Evolutionary conservation across 192 early-diverging fungal species (phyloP), one percentile per base, ranked within the genome.

Genomic region (Entrophospora sp.): DNA sequence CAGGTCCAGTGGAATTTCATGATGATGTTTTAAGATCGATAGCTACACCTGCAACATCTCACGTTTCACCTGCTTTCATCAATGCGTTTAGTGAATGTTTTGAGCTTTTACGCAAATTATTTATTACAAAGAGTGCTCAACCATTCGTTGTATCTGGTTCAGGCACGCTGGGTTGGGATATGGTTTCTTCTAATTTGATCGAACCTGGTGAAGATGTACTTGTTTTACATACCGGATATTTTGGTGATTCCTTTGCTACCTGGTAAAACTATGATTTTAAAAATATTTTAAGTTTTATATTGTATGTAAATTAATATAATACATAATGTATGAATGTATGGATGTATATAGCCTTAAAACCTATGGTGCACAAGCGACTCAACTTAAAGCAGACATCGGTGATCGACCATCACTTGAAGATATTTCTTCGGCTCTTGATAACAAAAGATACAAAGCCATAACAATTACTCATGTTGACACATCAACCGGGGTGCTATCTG

Each of bases 151-250:
- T 96, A 49, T 87, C 96, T 40, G 96, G 94, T 48, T 95, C 93
- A 6, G 93, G 93, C n/a, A 98, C 94, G 8, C 77, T 96, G n/a
- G 92, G 92, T 12, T 98, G 96, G 96, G 96, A 98, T 79, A 89
- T 92, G 82, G 88, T 89, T 31, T 90, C 90, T 24, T 85, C 88
- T 34, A 98, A 98, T 78, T 77, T 96, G 52, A 56, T 96, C 13
- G 92, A 95, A 77, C 85, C 85, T 32, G 91, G 88, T 30, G 93
- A 98, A 69, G 77, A 86, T 60, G 94, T 87, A 31, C 80, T 98
- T 34, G 91, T 94, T 7, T 73, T 95, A 69, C 91, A 87, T 73
- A 93, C 91, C 36, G 96, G 96, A 5, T 91, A 94, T 78, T 98
- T 98, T 86, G 94, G 94, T 49, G 93, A 95, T 77, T 88, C 90